Conservation (phyloP, 2,329 filamentous ascomycete genomes). For the Coniosporium tulheliwenetii region DNA sequence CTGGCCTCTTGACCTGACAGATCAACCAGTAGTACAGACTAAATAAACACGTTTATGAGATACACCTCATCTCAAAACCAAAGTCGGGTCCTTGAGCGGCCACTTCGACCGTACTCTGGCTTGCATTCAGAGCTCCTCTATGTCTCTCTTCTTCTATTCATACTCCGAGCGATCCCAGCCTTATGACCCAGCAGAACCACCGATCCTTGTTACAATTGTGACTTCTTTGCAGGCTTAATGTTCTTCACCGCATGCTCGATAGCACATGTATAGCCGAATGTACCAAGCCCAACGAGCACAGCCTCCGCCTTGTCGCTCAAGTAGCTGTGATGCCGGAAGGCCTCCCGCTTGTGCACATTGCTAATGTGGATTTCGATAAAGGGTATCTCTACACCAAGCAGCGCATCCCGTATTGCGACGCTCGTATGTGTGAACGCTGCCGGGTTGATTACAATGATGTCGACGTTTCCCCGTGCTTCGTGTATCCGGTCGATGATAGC, state of each 20-base stretch:
- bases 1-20: too few species aligned
- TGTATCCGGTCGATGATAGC: constrained; percentile 61
- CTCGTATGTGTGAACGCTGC: constrained; percentile 63
- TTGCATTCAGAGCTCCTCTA: too few species aligned
- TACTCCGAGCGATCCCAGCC: too few species aligned
- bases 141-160: too few species aligned
- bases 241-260: constrained; percentile 24
- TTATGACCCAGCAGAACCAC: too few species aligned
- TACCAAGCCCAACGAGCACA: constrained; percentile 51
- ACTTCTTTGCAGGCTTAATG: constrained; percentile 7
- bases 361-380: constrained; percentile 67
- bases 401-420: constrained; percentile 59
- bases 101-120: too few species aligned
- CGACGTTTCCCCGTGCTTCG: constrained; percentile 39
- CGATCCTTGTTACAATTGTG: constrained; percentile 20
- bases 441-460: constrained; percentile 61
- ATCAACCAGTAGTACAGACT: too few species aligned
- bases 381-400: constrained; percentile 52
- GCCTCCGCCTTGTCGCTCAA: constrained; percentile 61
- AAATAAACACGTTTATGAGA: too few species aligned
- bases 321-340: constrained; percentile 54
- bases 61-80: too few species aligned
- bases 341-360: constrained; percentile 58
- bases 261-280: constrained; percentile 30
- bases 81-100: too few species aligned